Base-by-base conservation (phyloP, 108 stramenopile genomes). In the Nitzschia sp. region DNA sequence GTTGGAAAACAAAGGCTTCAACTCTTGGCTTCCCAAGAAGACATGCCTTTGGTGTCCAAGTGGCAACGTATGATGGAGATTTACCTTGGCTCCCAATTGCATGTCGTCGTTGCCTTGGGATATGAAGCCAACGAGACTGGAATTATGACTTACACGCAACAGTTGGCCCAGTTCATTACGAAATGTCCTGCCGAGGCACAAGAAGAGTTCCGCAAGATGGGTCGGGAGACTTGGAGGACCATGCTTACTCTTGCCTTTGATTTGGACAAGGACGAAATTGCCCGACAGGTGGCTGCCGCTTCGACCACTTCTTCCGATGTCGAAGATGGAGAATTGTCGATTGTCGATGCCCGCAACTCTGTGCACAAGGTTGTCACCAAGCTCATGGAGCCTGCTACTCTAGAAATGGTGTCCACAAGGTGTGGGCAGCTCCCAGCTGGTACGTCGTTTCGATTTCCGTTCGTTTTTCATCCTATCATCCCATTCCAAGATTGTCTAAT, bases 21-120 rank as follows among this genome's bases (percentile, higher is more conserved):
- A 29, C 51, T 63, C 7, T 77, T 92, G 64, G 64, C 84, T 17
- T 44, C 68, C 6, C 65, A 83, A 8, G 51, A 57, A 8, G 66
- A 72, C 2, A 51, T 72, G 24, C 74, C 89, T 0, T 52, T 95
- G 21, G 76, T 89, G 40, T 34, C 70, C 3, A 82, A 86, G 67
- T 95, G 93, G 93, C 93, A 95, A 72, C 83, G 68, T 53, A 91
- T 91, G 87, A 87, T 95, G 73, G 82, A 89, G 63, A 72, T 86
- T 44, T 91, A 81, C 65, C 70, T 92, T 20, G 83, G 83, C 34
- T 69, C 85, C 0, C 93, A 95, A 70, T 62, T 90, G 43, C 86
- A 89, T 58, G 78, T 90, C 24, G 71, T 95, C 25, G 83, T 79
- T 19, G 67, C 80, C 11, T 69, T 95, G 41, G 93, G 93, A 43